phyloP scores from a whole-genome alignment of 1,284 basidiomycete genomes.

The Peniophora sp. region DNA sequence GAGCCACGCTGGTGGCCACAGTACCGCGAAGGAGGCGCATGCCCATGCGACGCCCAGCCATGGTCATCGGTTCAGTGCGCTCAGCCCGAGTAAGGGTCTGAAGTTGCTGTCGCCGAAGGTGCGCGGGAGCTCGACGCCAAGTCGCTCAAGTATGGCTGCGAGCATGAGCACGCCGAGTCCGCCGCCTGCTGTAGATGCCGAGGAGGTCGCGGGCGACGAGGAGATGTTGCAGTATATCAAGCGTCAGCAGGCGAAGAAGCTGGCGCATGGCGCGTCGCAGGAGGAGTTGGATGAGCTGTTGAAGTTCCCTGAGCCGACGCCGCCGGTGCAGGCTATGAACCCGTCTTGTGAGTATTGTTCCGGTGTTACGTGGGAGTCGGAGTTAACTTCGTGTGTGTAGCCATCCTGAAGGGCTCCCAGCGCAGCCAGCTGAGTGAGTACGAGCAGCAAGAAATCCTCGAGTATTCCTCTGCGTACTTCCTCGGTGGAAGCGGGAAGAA shows the following conservation, averaged over 20 bases:
- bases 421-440: conserved; percentile 70
- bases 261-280: conserved; percentile 76
- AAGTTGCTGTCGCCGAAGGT: conserved; percentile 76
- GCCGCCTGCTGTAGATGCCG: conserved; percentile 75
- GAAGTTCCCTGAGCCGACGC: conserved; percentile 86
- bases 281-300: conserved; percentile 86
- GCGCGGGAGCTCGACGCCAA: conserved; percentile 43
- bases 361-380: conserved; percentile 8
- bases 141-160: conserved; percentile 45
- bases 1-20: conserved; percentile 7
- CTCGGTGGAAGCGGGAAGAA: conserved; percentile 82
- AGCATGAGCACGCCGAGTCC: conserved; percentile 55
- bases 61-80: conserved; percentile 64
- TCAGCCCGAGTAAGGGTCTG: conserved; percentile 75
- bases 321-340: conserved; percentile 61
- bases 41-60: conserved; percentile 17
- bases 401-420: conserved; percentile 52
- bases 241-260: conserved; percentile 82
- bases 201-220: conserved; percentile 86
- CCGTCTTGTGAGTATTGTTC: conserved; percentile 54
- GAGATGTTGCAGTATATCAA: conserved; percentile 96
- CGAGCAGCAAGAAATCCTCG: conserved; percentile 88
- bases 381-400: too few relatives aligned
- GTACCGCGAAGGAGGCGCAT: too few relatives aligned
- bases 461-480: conserved; percentile 82